Evolutionary conservation across 768 basidiomycete species (phyloP), one percentile per base, ranked within the genome.

Genomic region (Phylloporus rhodoxanthus): DNA sequence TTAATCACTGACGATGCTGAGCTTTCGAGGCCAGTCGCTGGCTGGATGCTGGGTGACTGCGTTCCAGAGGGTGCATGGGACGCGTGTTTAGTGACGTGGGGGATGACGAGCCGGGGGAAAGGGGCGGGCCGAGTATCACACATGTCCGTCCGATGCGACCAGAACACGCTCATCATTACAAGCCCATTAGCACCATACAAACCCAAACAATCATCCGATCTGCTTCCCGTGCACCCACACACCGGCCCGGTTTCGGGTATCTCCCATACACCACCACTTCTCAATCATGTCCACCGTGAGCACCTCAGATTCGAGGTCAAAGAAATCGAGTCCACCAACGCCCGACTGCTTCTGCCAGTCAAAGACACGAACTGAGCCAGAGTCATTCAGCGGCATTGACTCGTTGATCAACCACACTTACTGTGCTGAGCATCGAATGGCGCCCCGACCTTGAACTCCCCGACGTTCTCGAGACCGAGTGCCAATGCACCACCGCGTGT

Each of bases 181-280:
- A 8, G 49, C 23, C 26, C n/a, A 54, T 32, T 23, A 20, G 43
- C 25, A 36, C 37, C 46, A 60, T 34, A 59, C 59, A 62, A 37
- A 5, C 15, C 39, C 49, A 62, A 54, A 57, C 21, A 59, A 9
- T 52, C 37, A 59, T 9, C 41, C 19, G 5, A 63, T 47, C 33
- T n/a, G 53, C 26, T 29, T 57, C 11, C 91, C 90, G 65, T 90
- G 88, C 3, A 93, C 75, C 87, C 89, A 95, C 66, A 91, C 74
- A 3, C 68, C 72, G 2, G 50, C 58, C 17, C 88, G 76, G 67
- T 93, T 93, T 44, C 76, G 73, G 5, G 59, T 59, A 59, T 88
- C 83, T 0, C 91, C 91, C 36, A 86, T 62, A 57, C 87, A 88
- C 89, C 90, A 94, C 92, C 92, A 93, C 61, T 85, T 89, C 66